Percentiles rank a stretch among this genome's conserved stretches.
phyloP scores from a whole-genome alignment of 2,329 filamentous ascomycete genomes.

The Didymella segeticola region DNA sequence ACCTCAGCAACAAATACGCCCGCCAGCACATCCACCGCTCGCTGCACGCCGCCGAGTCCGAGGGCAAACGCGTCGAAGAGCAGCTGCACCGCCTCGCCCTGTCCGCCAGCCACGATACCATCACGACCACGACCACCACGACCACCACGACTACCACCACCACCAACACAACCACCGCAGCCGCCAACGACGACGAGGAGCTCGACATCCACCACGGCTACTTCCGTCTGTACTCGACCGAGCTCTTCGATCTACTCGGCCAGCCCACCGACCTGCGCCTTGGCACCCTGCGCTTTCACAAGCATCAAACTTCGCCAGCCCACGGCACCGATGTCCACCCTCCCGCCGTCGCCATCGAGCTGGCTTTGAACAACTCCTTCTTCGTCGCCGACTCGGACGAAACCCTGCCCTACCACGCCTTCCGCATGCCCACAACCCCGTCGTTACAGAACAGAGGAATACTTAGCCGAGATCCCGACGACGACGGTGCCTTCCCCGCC shows the following conservation, averaged over 20 bases:
- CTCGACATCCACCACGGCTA: conserved; percentile 42
- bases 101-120: background rate
- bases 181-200: conserved; percentile 21
- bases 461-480: conserved; percentile 38
- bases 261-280: conserved; percentile 45
- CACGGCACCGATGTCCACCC: conserved; percentile 1
- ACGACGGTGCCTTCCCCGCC: conserved; percentile 40
- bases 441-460: conserved; percentile 46
- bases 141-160: no score
- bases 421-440: conserved; percentile 39
- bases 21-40: conserved; percentile 43
- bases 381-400: conserved; percentile 46
- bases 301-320: conserved; percentile 11
- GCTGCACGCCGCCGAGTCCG: conserved; percentile 37
- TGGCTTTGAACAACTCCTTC: conserved; percentile 43
- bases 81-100: conserved; percentile 32
- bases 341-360: conserved; percentile 35
- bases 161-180: no score
- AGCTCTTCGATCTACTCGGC: conserved; percentile 45
- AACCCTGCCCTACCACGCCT: conserved; percentile 45
- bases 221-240: conserved; percentile 46
- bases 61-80: conserved; percentile 41
- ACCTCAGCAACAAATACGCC: conserved; percentile 40
- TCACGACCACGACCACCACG: no score
- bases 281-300: conserved; percentile 46